Conservation (phyloP, 2,329 filamentous ascomycete species). For the Botrytis galanthina region DNA sequence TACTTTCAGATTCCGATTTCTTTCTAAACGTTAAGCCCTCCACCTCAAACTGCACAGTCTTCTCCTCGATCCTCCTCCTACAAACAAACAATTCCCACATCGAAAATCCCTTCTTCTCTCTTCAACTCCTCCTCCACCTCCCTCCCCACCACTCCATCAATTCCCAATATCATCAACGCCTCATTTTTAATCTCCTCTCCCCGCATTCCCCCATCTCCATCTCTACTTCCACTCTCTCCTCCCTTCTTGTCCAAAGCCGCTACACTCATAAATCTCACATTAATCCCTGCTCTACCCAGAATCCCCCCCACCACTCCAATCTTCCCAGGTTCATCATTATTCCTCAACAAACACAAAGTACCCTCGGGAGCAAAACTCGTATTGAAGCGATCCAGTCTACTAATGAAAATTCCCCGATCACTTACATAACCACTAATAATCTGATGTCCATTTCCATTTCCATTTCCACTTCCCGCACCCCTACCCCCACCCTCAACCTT, state of each 20-base stretch:
- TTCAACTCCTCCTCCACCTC: slow-evolving; percentile 52
- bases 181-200: slow-evolving; percentile 50
- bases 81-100: slow-evolving; percentile 51
- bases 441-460: slow-evolving; percentile 37
- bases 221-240: slow-evolving; percentile 22
- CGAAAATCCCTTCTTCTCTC: slow-evolving; percentile 52
- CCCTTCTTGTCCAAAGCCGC: slow-evolving; percentile 45
- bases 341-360: slow-evolving; percentile 73
- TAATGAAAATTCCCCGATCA: slow-evolving; percentile 65
- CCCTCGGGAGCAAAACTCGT: slow-evolving; percentile 72
- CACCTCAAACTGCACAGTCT: too few species aligned
- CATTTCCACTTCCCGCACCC: neutral
- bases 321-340: slow-evolving; percentile 79
- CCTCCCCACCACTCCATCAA: slow-evolving; percentile 62
- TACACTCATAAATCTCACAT: slow-evolving; percentile 80
- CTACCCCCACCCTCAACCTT: slow-evolving; percentile 36
- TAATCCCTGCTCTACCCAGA: slow-evolving; percentile 68
- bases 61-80: too few species aligned
- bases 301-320: slow-evolving; percentile 75
- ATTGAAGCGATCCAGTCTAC: slow-evolving; percentile 69
- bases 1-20: too few species aligned
- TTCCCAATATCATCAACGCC: slow-evolving; percentile 78
- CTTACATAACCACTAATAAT: slow-evolving; percentile 66
- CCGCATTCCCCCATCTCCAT: slow-evolving; percentile 35
- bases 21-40: too few species aligned